Evolutionary conservation across 1,284 basidiomycete genomes (phyloP).

Genomic region (Ganoderma leucocontextum): DNA sequence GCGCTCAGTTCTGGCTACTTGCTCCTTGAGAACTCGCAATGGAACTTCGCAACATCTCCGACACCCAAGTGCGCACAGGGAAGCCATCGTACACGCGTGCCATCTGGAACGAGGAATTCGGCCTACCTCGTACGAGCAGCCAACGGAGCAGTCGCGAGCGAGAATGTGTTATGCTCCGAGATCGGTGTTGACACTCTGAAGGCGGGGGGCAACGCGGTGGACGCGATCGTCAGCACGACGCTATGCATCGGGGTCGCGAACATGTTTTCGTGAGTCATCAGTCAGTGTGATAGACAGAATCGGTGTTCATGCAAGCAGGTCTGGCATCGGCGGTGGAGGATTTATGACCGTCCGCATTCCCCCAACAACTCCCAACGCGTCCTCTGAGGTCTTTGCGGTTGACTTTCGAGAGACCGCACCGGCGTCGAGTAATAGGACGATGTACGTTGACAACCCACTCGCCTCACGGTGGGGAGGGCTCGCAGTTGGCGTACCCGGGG

Average conservation of each 20-base stretch:
- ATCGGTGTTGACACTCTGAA: conserved; percentile 82
- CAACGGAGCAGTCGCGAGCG: conserved; percentile 87
- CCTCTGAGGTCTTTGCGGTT: conserved; percentile 76
- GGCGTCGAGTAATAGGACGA: conserved; percentile 70
- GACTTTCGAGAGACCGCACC: conserved; percentile 94
- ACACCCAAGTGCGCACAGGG: neutral
- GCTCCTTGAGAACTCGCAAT: conserved; percentile 8
- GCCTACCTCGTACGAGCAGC: conserved; percentile 78
- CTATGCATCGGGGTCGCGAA: conserved; percentile 90
- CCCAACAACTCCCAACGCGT: conserved; percentile 47
- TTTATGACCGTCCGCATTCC: conserved; percentile 91
- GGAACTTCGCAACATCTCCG: neutral
- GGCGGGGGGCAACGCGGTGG: conserved; percentile 91
- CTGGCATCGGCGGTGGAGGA: conserved; percentile 91
- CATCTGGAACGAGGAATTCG: conserved; percentile 58
- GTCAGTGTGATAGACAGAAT: conserved; percentile 2
- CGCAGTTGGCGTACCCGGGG: conserved; percentile 86
- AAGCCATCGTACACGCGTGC: conserved; percentile 28
- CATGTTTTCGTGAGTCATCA: conserved; percentile 61
- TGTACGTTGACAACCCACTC: conserved; percentile 69
- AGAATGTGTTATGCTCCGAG: conserved; percentile 85
- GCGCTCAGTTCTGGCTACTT: conserved; percentile 19
- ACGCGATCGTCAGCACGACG: conserved; percentile 83
- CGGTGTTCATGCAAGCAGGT: conserved; percentile 49
- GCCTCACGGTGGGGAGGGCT: conserved; percentile 80